Evolutionary conservation across 345 rosid genomes (phyloP), one percentile per base, ranked within the genome.

Genomic region (Conringia planisiliqua): DNA sequence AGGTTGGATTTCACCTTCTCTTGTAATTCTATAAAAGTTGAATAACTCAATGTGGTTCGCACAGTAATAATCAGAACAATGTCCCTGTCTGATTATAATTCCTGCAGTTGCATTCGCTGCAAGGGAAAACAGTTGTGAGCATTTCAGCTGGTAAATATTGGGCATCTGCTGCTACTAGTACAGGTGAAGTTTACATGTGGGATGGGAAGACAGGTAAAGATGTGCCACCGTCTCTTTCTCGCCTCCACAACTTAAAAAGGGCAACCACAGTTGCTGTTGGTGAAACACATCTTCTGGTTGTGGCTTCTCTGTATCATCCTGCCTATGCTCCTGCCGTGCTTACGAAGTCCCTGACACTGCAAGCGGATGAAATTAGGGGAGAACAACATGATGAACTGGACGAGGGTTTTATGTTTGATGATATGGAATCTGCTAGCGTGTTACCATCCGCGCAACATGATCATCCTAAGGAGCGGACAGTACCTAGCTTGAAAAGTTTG

Each of bases 111-210:
- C 86, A 84, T 78, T 75, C 88, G 3, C 69, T 87, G 29, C 80
- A 84, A 52, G 92, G 90, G 27, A 86, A 80, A 75, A 83, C 83
- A 35, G 72, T 86, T 62, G 90, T 86, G 75, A 84, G 90, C 83
- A 83, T 95, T 76, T 87, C 99, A 76, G 92, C 93, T 2, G 97
- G 97, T n/a, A 95, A 95, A 76, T 92, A 86, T 64, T 95, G 97
- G 99, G 79, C 86, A 46, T 88, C 97, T 74, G 97, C 83, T 57
- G 96, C 86, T 79, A 88, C 97, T 17, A 81, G 79, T 71, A 80
- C 90, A n/a, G 99, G 99, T 48, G 97, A 95, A 81, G 87, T 92
- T 71, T 90, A 86, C 85, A 88, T 79, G 89, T 90, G 96, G 92
- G 97, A 95, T 78, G 96, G 93, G 57, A 92, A 95, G 83, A 76